Evolutionary conservation across 306 rosid species (phyloP), one percentile per base, ranked within the genome.

Genomic region (Quercus aquifolioides): DNA sequence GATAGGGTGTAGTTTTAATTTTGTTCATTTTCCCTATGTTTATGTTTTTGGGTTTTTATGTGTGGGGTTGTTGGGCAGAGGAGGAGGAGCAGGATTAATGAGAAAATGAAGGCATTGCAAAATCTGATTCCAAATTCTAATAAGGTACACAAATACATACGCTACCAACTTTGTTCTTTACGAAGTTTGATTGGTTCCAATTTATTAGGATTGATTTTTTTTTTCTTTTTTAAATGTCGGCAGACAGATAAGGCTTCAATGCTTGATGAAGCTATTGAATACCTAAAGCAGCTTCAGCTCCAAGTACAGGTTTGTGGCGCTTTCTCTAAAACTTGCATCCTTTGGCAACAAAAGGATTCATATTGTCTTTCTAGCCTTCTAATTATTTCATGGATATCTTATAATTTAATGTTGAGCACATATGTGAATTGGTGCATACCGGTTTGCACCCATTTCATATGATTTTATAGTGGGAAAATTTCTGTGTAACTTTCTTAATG

Each of bases 161-260:
- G 26, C 72, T 18, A 35, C 72, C 17, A 68, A 68, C 26, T 67
- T 67, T 19, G 72, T 3, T 49, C 21, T 59, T 63, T 74, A 3
- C 18, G 14, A 68, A 18, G 10, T 25, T 51, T 72, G 33, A 25
- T 33, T 20, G 55, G 35, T 77, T 21, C 38, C 18, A 59, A 19
- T 17, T 73, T 54, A 20, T 25, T 28, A 38, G 54, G 63, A 71
- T 83, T 52, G 9, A 73, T 62, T 38, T 9, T 81, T 31, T 65
- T 80, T 71, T 51, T 62, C 21, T 55, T 71, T 80, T 60, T 80
- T 76, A 33, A 74, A 55, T 54, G 74, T 76, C 46, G 73, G 83
- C 91, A 92, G 98, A 91, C 96, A 20, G 98, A 95, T 80, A 95
- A 95, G 88, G 98, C 99, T 83, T 95, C 99, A 11, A 93, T 95